Base-by-base conservation (phyloP, 139 green algal species). In the Chlamydomonas incerta region DNA sequence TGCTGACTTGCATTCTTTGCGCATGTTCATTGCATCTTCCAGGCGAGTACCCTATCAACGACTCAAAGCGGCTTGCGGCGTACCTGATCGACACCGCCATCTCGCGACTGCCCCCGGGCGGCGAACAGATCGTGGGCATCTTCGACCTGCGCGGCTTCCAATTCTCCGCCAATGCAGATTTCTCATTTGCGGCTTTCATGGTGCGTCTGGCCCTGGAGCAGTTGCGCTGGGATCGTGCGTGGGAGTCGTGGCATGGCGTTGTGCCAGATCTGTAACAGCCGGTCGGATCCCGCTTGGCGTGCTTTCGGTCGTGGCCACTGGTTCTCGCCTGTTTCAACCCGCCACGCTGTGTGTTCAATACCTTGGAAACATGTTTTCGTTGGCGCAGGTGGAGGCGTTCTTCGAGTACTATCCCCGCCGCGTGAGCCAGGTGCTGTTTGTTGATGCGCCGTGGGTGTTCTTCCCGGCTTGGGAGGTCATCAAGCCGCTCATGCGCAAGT, bases 381-480 rank as follows among this genome's bases (percentile, higher is more conserved):
- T 68, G 62, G 14, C 18, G 65, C 88, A 95, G 92, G 76, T 97
- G 29, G 95, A 98, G 60, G 92, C 96, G 0, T 99, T 99, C 88
- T 99, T 99, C 86, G 92, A 95, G 47, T 98, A 97, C 86, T 99
- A 99, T 87, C 97, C 97, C 5, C 96, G 96, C 10, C 88, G 91
- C 1, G 87, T 99, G 57, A 92, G 92, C 1, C 95, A 99, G 82
- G 96, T 99, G 69, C 90, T 99, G 69, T 90, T 99, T 67, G 94
- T 99, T 46, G 97, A 99, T 24, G 94, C 97, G 3, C 97, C 97
- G 26, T 98, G 94, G 93, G 92, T 97, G 50, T 99, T 99, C 88
- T 92, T 94, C 75, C 94, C 95, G 8, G 92, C 93, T 14, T 99
- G 96, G 95, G 91, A 93, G 35, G 85, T 97, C 46, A 93, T 99